Evolutionary conservation across 352 stramenopile species (phyloP).

Genomic region (Pythium diclinum): DNA sequence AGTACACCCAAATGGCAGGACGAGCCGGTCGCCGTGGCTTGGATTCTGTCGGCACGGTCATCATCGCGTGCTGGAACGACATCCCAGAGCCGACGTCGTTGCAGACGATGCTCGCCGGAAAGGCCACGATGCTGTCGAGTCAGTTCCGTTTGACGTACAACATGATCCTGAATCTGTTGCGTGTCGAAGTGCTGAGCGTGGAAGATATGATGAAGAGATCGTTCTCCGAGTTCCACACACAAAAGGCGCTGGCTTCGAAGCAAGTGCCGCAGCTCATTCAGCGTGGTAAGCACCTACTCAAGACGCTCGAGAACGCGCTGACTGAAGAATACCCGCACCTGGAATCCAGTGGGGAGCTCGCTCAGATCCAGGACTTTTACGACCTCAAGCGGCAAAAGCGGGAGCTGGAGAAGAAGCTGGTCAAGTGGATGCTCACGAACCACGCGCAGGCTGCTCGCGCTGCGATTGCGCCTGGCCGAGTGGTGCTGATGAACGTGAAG

Average conservation of each 20-base stretch:
- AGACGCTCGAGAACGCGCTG: conserved; percentile 47
- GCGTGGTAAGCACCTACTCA: conserved; percentile 50
- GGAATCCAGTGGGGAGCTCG: conserved; percentile 53
- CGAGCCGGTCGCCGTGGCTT: conserved; percentile 95
- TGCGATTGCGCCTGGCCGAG: conserved; percentile 56
- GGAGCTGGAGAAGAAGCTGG: conserved; percentile 67
- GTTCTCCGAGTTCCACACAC: conserved; percentile 95
- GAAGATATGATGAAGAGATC: conserved; percentile 97
- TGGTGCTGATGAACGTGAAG: conserved; percentile 66
- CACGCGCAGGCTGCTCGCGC: conserved; percentile 56
- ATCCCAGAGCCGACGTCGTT: conserved; percentile 95
- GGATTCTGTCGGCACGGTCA: conserved; percentile 96
- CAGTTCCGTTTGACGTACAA: conserved; percentile 99
- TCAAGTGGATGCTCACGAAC: conserved; percentile 69
- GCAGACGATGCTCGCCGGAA: conserved; percentile 94
- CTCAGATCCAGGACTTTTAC: conserved; percentile 60
- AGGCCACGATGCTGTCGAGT: conserved; percentile 92
- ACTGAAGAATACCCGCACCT: conserved; percentile 64
- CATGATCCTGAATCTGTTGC: conserved; percentile 97
- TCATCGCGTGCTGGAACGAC: conserved; percentile 97
- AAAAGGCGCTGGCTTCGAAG: conserved; percentile 80
- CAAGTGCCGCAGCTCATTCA: conserved; percentile 77
- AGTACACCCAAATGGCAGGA: conserved; percentile 97
- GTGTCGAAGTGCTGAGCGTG: conserved; percentile 86
- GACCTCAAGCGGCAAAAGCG: conserved; percentile 69